Conservation (phyloP, 139 green algal species). For the Chlorella vulgaris region DNA sequence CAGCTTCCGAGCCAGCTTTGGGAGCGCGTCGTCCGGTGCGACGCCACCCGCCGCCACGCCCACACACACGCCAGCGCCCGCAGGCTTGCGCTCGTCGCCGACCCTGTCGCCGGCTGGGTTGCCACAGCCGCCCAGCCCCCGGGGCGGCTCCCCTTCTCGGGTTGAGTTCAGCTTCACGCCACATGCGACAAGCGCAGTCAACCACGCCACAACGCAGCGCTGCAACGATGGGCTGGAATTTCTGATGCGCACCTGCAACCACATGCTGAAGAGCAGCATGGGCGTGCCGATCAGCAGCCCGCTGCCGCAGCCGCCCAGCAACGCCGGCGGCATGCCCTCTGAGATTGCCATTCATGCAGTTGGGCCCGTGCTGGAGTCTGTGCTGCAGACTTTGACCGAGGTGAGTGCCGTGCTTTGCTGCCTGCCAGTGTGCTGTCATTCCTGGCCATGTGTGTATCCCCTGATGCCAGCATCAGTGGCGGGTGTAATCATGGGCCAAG, state of each 20-base stretch:
- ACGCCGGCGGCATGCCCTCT: neutral
- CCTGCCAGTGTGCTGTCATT: neutral
- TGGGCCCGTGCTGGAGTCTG: conserved; percentile 73
- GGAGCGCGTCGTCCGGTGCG: neutral
- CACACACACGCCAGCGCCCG: neutral
- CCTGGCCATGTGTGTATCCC: too few relatives aligned
- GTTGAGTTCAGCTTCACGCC: conserved; percentile 37
- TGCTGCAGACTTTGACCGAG: conserved; percentile 73
- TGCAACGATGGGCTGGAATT: conserved; percentile 32
- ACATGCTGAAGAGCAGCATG: conserved; percentile 43
- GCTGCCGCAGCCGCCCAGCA: conserved; percentile 12
- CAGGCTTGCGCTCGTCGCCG: neutral
- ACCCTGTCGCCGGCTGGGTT: neutral
- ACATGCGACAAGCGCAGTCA: neutral
- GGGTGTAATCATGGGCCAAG: too few relatives aligned
- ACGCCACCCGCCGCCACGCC: neutral
- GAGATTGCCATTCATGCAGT: conserved; percentile 71
- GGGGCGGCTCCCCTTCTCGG: neutral
- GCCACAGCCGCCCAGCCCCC: neutral
- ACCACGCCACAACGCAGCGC: neutral
- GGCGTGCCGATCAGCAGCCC: conserved; percentile 38
- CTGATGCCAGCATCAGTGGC: too few relatives aligned
- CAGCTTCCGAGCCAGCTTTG: neutral
- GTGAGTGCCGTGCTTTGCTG: conserved; percentile 14
- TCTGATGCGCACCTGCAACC: conserved; percentile 41